A percentile compares a stretch with the other conserved stretches of the same genome.
Conservation (phyloP, 1,284 basidiomycete species). For the Microbotryum lychnidis-dioicae region DNA sequence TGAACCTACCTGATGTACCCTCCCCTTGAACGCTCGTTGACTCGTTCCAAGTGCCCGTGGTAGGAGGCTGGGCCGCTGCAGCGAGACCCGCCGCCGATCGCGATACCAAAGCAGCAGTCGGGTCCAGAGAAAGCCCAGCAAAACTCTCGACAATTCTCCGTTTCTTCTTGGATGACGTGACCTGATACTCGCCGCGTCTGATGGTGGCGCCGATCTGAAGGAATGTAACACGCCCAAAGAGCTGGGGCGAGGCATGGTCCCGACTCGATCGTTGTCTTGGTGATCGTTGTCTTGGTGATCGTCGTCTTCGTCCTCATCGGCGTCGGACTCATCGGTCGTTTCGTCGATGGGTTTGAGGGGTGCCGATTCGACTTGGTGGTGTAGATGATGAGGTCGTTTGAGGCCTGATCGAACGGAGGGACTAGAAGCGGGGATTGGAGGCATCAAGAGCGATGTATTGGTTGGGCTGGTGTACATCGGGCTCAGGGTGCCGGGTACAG, state of each 20-base stretch:
- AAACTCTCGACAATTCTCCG: not conserved
- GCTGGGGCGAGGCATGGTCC: slow-evolving; percentile 1
- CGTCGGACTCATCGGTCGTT: not conserved
- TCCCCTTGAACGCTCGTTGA: no score
- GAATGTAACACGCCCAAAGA: slow-evolving; percentile 11
- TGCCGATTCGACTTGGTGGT: slow-evolving; percentile 6
- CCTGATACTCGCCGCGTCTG: not conserved
- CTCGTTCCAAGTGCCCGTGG: no score
- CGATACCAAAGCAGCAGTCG: no score
- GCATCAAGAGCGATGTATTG: not conserved
- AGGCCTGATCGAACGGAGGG: not conserved
- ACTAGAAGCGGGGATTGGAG: not conserved
- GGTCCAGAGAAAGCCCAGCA: no score
- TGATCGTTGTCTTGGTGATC: not conserved
- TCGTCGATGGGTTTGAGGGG: not conserved
- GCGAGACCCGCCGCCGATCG: no score
- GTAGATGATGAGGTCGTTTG: not conserved
- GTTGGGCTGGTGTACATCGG: not conserved
- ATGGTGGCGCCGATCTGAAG: slow-evolving; percentile 8
- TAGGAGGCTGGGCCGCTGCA: no score
- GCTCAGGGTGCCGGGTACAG: not conserved
- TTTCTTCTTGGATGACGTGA: not conserved
- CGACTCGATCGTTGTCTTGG: not conserved
- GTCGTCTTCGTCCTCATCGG: not conserved
- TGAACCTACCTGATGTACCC: not conserved